Evolutionary conservation across 805 yeast genomes (phyloP), one percentile per base, ranked within the genome.

Genomic region (Yamadazyma scolyti): DNA sequence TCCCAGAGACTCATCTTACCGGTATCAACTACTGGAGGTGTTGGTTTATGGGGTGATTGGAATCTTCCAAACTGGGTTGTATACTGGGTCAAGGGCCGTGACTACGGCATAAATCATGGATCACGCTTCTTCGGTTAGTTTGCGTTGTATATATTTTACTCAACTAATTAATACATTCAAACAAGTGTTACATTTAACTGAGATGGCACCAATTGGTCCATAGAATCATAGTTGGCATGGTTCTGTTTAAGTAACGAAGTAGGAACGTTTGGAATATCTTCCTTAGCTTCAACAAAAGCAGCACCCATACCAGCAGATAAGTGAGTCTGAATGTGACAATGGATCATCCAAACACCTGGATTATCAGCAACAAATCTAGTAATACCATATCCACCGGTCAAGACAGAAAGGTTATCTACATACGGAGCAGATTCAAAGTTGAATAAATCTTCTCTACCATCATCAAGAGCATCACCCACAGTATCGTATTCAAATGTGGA

Each of bases 311-410:
- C 65, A 13, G 59, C 57, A 23, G 49, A 27, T 31, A 58, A 42
- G 28, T 60, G 65, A 6, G 59, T 53, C 14, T 54, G 42, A 33
- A 55, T 56, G 35, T 60, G 66, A 30, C 66, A 60, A 36, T 60
- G 65, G 50, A 38, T 56, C 64, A 58, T 8, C 46, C 36, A 3
- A 58, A 62, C 2, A n/a, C n/a, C n/a, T 57, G 64, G 25, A 56
- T 59, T 25, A 23, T 55, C 46, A 1, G 61, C 64, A 19, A 41
- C 43, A 26, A 60, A 44, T 23, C 66, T 39, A 10, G 58, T 33
- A 1, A 59, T 57, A 1, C 52, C 50, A 33, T 55, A 62, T 1
- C 65, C 65, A 1, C 56, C 54, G 6, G 57, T 50, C 1, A 56
- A 47, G 3, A 56, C 47, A 21, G 53, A 35, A 2, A 50, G 44